Base-by-base conservation (phyloP, 1,284 basidiomycete genomes). In the Ceratobasidium sp. region DNA sequence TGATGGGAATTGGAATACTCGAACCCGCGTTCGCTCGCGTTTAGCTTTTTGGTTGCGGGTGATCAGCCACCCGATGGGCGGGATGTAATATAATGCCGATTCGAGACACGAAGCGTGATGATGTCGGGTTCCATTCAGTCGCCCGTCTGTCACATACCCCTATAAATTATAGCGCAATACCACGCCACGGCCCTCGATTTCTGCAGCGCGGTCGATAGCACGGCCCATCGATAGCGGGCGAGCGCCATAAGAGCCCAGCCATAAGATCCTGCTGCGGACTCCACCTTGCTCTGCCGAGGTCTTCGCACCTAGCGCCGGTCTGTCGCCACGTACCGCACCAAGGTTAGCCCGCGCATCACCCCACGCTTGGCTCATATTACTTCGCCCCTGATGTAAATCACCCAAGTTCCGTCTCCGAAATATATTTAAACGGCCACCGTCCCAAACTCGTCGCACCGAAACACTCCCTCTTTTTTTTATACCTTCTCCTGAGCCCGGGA, bases 291-390 rank as follows among this genome's bases (percentile, higher is more conserved):
- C n/a, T n/a, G n/a, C n/a, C n/a, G n/a, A n/a, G n/a, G n/a, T n/a
- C n/a, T n/a, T n/a, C n/a, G n/a, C n/a, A n/a, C n/a, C n/a, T n/a
- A n/a, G n/a, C 46, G 26, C 32, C 50, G 46, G 48, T 65, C 48
- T 65, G 36, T 14, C 45, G 62, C 39, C 46, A 43, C 43, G 30
- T 16, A 14, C 14, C 14, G 36, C 36, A 39, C 36, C 36, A 14
- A 39, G 36, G n/a, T n/a, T n/a, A n/a, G n/a, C n/a, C n/a, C n/a
- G n/a, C 36, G 14, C 48, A 65, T 65, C 48, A 65, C 62, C 60
- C 62, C 62, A 65, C 60, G 60, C 43, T n/a, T n/a, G n/a, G n/a
- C n/a, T 46, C 21, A 64, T 67, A 67, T 67, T 53, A 46, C 48
- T 28, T 36, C 52, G 50, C 62, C 62, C 62, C 62, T 67, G 62